Base-by-base conservation (phyloP, 306 rosid species). In the Cucurbita pepo region DNA sequence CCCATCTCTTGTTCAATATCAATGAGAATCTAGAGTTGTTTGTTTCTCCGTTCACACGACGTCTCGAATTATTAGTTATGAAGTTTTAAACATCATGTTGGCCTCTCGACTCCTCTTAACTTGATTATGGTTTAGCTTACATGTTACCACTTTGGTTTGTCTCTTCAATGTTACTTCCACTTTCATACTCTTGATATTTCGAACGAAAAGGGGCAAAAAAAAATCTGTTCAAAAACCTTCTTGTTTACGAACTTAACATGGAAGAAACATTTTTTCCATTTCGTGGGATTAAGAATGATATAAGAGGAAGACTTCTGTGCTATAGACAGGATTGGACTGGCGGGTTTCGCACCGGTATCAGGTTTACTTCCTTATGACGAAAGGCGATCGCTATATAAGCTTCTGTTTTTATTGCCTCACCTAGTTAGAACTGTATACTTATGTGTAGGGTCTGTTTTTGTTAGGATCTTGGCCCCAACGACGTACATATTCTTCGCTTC, bases 401-500 rank as follows among this genome's bases (percentile, higher is more conserved):
- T 48, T 67, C 37, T 10, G 48, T 67, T 67, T 67, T 67, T 65
- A 44, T 41, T 65, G n/a, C 72, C 37, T 65, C 54, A 44, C 57
- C 73, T 25, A 69, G 73, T 47, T 69, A 22, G 56, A 45, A 47
- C 57, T 67, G 9, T 25, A 69, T 14, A 25, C 30, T 25, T 45
- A 69, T 47, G 44, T 34, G 16, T 4, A 50, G 14, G 12, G 19
- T n/a, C 40, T 74, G 36, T 80, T 78, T 72, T 55, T 9, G 79
- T 63, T 64, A 93, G 98, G 93, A 90, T 93, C 80, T 91, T 93
- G 80, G 98, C 98, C 72, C 98, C 98, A 67, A 93, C 98, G 22
- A 88, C 96, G 45, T 93, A 93, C 78, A 87, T 93, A 87, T 93
- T 93, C 87, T 93, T 93, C 79, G 98, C 98, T 83, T 90, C 98